Evolutionary conservation across 495 filamentous ascomycete genomes (phyloP).

Genomic region (Hypoxylon cercidicola): DNA sequence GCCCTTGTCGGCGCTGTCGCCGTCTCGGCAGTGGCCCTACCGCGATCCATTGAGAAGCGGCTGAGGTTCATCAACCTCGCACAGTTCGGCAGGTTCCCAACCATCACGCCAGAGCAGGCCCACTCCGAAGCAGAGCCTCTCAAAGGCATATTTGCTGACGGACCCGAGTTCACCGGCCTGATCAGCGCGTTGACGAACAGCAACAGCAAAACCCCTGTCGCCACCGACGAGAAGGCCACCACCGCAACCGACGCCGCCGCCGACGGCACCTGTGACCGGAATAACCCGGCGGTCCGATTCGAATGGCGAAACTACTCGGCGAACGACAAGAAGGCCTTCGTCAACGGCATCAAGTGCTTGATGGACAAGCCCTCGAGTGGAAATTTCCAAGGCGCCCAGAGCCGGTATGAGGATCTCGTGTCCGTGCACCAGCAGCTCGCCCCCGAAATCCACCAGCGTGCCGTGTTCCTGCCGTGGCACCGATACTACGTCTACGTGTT

Average conservation of each 20-base stretch:
- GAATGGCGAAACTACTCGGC: constrained; percentile 49
- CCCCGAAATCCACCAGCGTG: constrained; percentile 49
- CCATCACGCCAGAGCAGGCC: constrained; percentile 35
- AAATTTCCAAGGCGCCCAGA: constrained; percentile 41
- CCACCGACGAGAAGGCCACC: constrained; percentile 15
- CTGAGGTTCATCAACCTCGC: constrained; percentile 39
- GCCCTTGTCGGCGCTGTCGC: constrained; percentile 44
- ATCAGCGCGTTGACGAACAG: neutral
- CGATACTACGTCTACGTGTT: constrained; percentile 51
- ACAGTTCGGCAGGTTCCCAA: constrained; percentile 43
- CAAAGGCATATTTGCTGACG: constrained; percentile 7
- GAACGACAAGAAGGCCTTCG: constrained; percentile 44
- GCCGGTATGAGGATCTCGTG: constrained; percentile 53
- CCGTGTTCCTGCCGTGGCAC: constrained; percentile 55
- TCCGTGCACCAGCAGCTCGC: constrained; percentile 54
- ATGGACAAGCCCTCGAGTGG: constrained; percentile 46
- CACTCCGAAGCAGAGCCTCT: constrained; percentile 25
- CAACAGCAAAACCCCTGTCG: constrained; percentile 13
- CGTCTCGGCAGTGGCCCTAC: constrained; percentile 41
- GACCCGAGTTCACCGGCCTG: constrained; percentile 16
- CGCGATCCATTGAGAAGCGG: constrained; percentile 32
- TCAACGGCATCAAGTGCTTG: constrained; percentile 50
- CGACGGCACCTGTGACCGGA: constrained; percentile 39
- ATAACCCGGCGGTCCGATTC: constrained; percentile 42
- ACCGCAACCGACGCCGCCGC: constrained; percentile 5